Conservation (phyloP, 2,329 filamentous ascomycete genomes). For the Clonostachys rosea region DNA sequence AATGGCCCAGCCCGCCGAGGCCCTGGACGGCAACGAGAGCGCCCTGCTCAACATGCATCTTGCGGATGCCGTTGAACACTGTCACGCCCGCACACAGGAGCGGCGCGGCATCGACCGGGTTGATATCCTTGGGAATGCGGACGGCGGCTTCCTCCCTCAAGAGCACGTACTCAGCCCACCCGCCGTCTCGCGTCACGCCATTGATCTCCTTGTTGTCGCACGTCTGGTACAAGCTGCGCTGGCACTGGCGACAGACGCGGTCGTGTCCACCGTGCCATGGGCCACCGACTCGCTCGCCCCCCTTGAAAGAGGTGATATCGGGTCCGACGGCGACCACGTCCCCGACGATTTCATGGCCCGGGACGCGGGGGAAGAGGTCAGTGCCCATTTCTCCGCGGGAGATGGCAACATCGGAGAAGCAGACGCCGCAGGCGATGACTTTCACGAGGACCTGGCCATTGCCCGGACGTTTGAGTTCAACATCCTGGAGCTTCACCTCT, state of each 20-base stretch:
- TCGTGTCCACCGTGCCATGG: slow-evolving; percentile 50
- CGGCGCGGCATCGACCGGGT: slow-evolving; percentile 50
- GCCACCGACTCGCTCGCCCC: slow-evolving; percentile 62
- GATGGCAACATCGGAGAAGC: slow-evolving; percentile 54
- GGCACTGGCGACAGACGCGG: slow-evolving; percentile 56
- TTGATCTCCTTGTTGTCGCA: slow-evolving; percentile 61
- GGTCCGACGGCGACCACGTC: slow-evolving; percentile 58
- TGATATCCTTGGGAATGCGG: slow-evolving; percentile 44
- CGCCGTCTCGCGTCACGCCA: slow-evolving; percentile 62
- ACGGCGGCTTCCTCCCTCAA: slow-evolving; percentile 58
- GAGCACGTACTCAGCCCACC: slow-evolving; percentile 60
- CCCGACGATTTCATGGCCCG: slow-evolving; percentile 71
- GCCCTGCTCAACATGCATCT: slow-evolving; percentile 46
- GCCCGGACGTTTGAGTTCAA: slow-evolving; percentile 51
- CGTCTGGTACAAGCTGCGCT: slow-evolving; percentile 61
- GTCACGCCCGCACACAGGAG: slow-evolving; percentile 64
- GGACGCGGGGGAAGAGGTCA: slow-evolving; percentile 53
- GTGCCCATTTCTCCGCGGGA: slow-evolving; percentile 43
- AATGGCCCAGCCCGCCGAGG: slow-evolving; percentile 70
- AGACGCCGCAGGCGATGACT: slow-evolving; percentile 68
- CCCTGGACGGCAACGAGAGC: slow-evolving; percentile 59
- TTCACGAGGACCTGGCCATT: slow-evolving; percentile 63
- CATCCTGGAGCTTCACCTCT: slow-evolving; percentile 53
- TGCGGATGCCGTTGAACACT: slow-evolving; percentile 55
- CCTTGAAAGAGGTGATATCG: slow-evolving; percentile 50